Conservation (phyloP, 1,284 basidiomycete genomes). For the Tilletia horrida region DNA sequence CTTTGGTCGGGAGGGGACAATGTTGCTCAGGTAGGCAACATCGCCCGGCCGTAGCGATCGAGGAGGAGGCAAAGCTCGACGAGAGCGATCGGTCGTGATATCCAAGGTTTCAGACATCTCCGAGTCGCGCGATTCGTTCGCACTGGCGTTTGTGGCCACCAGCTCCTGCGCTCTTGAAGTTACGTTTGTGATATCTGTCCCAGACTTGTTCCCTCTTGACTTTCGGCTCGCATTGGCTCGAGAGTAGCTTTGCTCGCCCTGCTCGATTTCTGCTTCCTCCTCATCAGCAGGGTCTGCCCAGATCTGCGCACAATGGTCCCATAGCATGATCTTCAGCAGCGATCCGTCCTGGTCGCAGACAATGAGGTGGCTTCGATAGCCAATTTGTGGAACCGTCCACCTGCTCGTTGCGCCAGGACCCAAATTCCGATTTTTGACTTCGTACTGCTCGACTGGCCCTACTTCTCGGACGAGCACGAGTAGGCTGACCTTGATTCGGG, state of each 20-base stretch:
- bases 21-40: slow-evolving; percentile 2
- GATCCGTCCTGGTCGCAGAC: slow-evolving; percentile 10
- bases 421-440: background rate
- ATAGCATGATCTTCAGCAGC: slow-evolving; percentile 9
- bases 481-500: slow-evolving; percentile 6
- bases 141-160: background rate
- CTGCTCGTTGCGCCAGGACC: background rate
- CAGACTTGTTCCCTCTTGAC: background rate
- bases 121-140: background rate
- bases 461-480: slow-evolving; percentile 18
- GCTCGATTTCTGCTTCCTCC: background rate
- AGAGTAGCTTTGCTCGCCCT: background rate
- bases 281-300: background rate
- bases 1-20: background rate
- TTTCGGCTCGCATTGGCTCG: background rate
- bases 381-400: background rate
- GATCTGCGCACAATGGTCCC: slow-evolving; percentile 9
- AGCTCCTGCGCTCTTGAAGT: background rate
- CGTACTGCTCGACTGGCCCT: slow-evolving; percentile 12
- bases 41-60: slow-evolving; percentile 6
- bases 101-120: background rate
- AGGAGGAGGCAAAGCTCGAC: background rate
- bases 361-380: slow-evolving; percentile 8
- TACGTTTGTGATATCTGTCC: background rate
- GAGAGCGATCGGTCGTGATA: background rate